phyloP scores from a whole-genome alignment of 2,329 filamentous ascomycete genomes.

The Phoma sp. region DNA sequence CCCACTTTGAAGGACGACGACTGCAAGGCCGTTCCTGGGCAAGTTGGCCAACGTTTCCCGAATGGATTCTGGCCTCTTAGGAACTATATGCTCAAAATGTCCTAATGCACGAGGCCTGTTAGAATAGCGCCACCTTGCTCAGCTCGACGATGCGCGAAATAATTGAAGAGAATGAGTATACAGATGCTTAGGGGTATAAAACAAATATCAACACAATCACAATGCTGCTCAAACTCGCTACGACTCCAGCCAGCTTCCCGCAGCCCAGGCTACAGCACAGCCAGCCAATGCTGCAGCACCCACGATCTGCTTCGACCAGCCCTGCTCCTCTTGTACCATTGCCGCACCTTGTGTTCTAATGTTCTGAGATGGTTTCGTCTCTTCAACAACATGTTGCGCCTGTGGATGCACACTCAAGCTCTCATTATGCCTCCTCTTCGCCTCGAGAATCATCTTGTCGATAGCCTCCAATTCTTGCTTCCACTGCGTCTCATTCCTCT shows the following conservation, averaged over 20 bases:
- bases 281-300: constrained; percentile 51
- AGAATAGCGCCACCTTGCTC: too few species aligned
- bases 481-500: constrained; percentile 55
- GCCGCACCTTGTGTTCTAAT: constrained; percentile 42
- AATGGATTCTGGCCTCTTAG: too few species aligned
- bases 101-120: too few species aligned
- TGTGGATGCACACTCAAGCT: constrained; percentile 31
- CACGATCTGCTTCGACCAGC: constrained; percentile 51
- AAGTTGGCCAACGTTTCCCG: too few species aligned
- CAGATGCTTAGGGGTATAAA: constrained; percentile 12
- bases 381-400: constrained; percentile 32
- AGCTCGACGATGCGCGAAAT: too few species aligned
- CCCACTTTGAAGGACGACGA: too few species aligned
- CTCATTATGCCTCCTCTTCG: constrained; percentile 51
- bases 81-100: too few species aligned
- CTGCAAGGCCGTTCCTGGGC: too few species aligned
- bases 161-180: not conserved
- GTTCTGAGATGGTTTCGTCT: constrained; percentile 24
- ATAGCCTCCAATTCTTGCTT: constrained; percentile 79
- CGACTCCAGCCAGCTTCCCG: constrained; percentile 50
- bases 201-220: constrained; percentile 1
- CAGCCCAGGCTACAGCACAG: constrained; percentile 51
- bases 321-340: constrained; percentile 46
- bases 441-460: constrained; percentile 65
- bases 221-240: constrained; percentile 7